Conservation (phyloP, 2,329 filamentous ascomycete genomes). For the Davidsoniella neocaledoniae region DNA sequence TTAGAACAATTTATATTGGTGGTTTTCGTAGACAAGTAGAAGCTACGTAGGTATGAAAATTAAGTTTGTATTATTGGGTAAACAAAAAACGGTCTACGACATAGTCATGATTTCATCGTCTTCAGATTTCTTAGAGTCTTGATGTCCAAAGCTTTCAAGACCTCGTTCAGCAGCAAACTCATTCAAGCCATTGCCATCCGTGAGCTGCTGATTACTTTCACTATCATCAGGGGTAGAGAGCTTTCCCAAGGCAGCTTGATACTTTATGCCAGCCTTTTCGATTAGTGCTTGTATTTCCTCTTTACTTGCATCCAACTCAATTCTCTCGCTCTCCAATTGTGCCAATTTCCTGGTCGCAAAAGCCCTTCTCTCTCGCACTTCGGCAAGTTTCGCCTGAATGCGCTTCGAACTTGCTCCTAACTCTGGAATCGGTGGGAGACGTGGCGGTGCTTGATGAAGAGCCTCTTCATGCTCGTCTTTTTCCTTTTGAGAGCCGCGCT, state of each 20-base stretch:
- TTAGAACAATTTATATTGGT: too few species aligned
- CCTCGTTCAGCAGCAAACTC: constrained; percentile 23
- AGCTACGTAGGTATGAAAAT: too few species aligned
- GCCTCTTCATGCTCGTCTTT: neutral
- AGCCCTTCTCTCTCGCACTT: constrained; percentile 46
- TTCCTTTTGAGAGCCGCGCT: constrained; percentile 23
- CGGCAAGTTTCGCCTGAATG: constrained; percentile 42
- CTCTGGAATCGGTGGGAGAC: constrained; percentile 46
- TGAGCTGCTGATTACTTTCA: neutral
- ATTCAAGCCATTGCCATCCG: constrained; percentile 9
- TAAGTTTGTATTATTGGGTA: too few species aligned
- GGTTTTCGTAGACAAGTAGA: too few species aligned
- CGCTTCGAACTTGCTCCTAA: constrained; percentile 49
- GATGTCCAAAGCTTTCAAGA: constrained; percentile 29
- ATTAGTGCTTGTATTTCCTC: constrained; percentile 65
- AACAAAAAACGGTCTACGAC: neutral
- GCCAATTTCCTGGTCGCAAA: constrained; percentile 46
- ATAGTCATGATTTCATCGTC: neutral
- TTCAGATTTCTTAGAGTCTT: neutral
- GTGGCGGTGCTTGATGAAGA: constrained; percentile 3
- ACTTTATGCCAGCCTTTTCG: constrained; percentile 59
- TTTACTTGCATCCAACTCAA: constrained; percentile 51
- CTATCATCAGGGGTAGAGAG: constrained; percentile 5
- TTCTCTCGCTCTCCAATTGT: constrained; percentile 50
- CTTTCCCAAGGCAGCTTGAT: constrained; percentile 27